Evolutionary conservation across 2,329 filamentous ascomycete genomes (phyloP).

Genomic region (Periconia macrospinosa): DNA sequence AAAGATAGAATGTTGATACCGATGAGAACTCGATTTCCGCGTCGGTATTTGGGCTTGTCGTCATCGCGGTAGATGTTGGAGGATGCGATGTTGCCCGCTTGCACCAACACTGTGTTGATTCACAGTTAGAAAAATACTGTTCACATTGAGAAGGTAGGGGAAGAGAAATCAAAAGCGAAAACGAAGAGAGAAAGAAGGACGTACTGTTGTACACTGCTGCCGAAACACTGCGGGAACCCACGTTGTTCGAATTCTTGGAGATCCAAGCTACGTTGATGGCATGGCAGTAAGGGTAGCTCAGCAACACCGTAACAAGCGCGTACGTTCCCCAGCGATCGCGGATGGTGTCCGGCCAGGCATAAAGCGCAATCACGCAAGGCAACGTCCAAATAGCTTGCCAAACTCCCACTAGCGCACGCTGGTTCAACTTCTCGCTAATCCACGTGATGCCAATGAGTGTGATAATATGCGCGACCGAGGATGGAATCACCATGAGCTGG

Average conservation of each 20-base stretch:
- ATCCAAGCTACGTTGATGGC: constrained; percentile 59
- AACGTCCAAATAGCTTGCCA: constrained; percentile 58
- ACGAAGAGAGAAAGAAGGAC: background rate
- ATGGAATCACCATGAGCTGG: constrained; percentile 62
- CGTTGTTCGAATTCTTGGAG: constrained; percentile 61
- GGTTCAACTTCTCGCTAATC: constrained; percentile 49
- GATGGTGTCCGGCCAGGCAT: constrained; percentile 42
- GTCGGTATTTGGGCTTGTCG: constrained; percentile 54
- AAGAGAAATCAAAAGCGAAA: too few species aligned
- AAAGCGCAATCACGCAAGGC: constrained; percentile 57
- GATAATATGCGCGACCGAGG: constrained; percentile 10
- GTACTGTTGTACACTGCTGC: constrained; percentile 59
- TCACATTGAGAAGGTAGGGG: background rate
- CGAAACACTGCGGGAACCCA: constrained; percentile 61
- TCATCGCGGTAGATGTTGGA: constrained; percentile 59
- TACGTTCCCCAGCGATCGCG: constrained; percentile 54
- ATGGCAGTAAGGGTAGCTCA: constrained; percentile 53
- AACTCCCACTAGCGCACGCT: constrained; percentile 50
- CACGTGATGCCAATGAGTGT: constrained; percentile 47
- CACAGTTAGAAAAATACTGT: constrained; percentile 18
- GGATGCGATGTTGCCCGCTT: constrained; percentile 48
- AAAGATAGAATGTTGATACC: constrained; percentile 3
- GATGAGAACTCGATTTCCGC: constrained; percentile 3
- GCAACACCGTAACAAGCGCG: constrained; percentile 49
- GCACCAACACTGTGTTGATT: constrained; percentile 36